These are phyloP conservation scores for Aspergillus candidus DNA, from an alignment of 2,329 filamentous ascomycete species.

Conservation along the genomic window DNA sequence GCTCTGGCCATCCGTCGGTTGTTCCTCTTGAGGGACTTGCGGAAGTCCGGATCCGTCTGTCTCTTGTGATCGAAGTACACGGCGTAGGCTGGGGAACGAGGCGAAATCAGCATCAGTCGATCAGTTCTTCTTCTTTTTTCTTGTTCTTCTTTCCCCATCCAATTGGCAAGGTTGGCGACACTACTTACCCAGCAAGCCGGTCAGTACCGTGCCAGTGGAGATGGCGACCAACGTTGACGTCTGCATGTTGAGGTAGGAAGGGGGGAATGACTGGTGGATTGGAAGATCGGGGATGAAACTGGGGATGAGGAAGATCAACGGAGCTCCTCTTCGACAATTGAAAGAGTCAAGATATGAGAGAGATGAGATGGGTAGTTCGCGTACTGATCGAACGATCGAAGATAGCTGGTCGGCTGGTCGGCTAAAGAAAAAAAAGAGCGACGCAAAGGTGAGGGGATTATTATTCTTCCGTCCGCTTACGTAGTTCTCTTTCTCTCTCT, in stretches of 20 bases:
- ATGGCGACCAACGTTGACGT: constrained; percentile 54
- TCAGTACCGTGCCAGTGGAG: constrained; percentile 53
- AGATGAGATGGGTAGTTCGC: not conserved
- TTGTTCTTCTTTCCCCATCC: no score
- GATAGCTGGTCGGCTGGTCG: constrained; percentile 7
- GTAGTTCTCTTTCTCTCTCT: not conserved
- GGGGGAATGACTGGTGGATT: constrained; percentile 1
- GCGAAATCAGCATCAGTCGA: constrained; percentile 5
- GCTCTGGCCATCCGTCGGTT: constrained; percentile 42
- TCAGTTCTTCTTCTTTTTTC: no score
- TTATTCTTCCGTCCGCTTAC: constrained; percentile 26
- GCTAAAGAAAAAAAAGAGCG: constrained; percentile 7
- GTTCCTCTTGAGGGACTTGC: constrained; percentile 50
- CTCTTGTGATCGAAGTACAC: constrained; percentile 62
- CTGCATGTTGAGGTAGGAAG: constrained; percentile 39
- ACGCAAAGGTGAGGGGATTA: constrained; percentile 33
- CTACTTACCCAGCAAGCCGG: constrained; percentile 49
- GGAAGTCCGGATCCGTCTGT: constrained; percentile 58
- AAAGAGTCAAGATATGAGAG: not conserved
- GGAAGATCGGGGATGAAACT: constrained; percentile 3
- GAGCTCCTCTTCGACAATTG: constrained; percentile 1
- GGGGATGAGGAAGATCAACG: constrained; percentile 1
- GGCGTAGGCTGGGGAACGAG: constrained; percentile 49
- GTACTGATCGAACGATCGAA: no score
- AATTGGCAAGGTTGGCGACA: not conserved